These are phyloP conservation scores for Macaranga tanarius DNA, from an alignment of 441 rosid genomes.

Conservation along the genomic window DNA sequence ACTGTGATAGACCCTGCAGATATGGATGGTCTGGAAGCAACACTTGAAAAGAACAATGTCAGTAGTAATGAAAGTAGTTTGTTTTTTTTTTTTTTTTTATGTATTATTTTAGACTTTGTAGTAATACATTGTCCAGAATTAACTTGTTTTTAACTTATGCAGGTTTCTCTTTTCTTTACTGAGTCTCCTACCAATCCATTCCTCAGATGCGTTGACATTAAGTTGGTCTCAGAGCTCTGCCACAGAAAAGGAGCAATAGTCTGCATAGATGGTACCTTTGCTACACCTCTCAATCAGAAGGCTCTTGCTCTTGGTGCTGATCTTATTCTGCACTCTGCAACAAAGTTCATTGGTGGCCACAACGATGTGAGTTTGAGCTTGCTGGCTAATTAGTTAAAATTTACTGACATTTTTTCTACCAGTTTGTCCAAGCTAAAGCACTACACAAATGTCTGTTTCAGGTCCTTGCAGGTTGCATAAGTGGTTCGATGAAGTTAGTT, in stretches of 20 bases:
- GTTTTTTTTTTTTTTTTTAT: too few relatives aligned
- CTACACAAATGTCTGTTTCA: constrained; percentile 30
- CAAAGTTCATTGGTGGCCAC: constrained; percentile 97
- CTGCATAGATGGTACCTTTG: constrained; percentile 98
- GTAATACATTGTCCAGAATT: neutral
- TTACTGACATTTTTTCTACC: neutral
- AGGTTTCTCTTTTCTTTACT: constrained; percentile 91
- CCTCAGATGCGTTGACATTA: constrained; percentile 89
- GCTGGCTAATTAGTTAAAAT: constrained; percentile 10
- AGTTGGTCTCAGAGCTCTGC: constrained; percentile 83
- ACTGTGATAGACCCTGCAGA: constrained; percentile 97
- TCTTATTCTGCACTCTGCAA: constrained; percentile 88
- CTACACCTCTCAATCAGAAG: constrained; percentile 95
- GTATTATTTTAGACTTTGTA: too few relatives aligned
- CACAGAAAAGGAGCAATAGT: constrained; percentile 85
- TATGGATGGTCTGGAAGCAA: constrained; percentile 65
- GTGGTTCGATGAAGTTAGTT: constrained; percentile 70
- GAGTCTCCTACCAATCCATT: constrained; percentile 99
- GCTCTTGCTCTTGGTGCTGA: constrained; percentile 95
- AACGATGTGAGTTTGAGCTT: constrained; percentile 65
- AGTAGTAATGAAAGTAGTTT: constrained; percentile 29
- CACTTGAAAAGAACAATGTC: constrained; percentile 69
- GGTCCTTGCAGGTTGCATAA: constrained; percentile 94
- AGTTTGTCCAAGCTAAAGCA: constrained; percentile 5
- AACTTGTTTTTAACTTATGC: constrained; percentile 28